Percentiles rank a stretch among this genome's conserved stretches.
Conservation (phyloP, 495 filamentous ascomycete genomes). For the Penicillium herquei region DNA sequence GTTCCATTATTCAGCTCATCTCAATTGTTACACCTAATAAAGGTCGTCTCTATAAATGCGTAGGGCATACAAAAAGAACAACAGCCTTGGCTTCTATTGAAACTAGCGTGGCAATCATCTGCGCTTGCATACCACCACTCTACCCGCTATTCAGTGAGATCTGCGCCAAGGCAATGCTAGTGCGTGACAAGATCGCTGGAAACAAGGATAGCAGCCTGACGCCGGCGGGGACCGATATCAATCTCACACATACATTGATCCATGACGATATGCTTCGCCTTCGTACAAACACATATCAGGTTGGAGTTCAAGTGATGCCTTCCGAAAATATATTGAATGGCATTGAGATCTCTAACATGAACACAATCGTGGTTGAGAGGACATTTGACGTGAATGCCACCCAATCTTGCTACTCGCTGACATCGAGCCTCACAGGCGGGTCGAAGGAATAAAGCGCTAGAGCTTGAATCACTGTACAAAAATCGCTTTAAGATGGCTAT, state of each 20-base stretch:
- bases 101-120: not conserved
- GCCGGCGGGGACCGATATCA: not conserved
- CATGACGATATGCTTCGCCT: not conserved
- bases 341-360: too few relatives aligned
- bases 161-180: not conserved
- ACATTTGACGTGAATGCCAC: too few relatives aligned
- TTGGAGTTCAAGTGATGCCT: not conserved
- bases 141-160: not conserved
- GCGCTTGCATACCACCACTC: not conserved
- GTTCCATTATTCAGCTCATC: not conserved
- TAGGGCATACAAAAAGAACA: not conserved
- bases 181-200: not conserved
- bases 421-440: too few relatives aligned
- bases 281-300: not conserved
- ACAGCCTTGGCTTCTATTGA: not conserved
- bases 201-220: not conserved
- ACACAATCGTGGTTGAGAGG: too few relatives aligned
- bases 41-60: not conserved
- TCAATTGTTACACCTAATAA: not conserved
- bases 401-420: too few relatives aligned
- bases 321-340: too few relatives aligned
- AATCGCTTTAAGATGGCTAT: too few relatives aligned
- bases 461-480: too few relatives aligned
- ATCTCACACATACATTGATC: not conserved
- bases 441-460: too few relatives aligned